These are phyloP conservation scores for Prunella vulgaris DNA, from an alignment of 257 asterid genomes.

Conservation along the genomic window DNA sequence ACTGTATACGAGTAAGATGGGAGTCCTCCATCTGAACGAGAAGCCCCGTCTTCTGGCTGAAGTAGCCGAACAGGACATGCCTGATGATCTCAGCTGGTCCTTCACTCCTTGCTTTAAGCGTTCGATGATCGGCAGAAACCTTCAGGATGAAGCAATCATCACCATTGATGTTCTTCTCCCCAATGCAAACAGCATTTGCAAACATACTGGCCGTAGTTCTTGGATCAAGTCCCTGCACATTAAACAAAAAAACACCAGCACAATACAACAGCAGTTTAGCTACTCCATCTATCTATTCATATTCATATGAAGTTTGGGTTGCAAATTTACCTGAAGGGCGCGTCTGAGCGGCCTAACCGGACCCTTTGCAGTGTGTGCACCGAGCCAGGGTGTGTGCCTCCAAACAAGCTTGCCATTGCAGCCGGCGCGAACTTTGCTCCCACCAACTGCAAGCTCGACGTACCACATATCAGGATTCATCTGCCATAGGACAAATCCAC, in stretches of 20 bases:
- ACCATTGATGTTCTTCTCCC: constrained; percentile 76
- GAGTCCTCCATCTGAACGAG: constrained; percentile 85
- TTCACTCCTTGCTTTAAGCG: constrained; percentile 70
- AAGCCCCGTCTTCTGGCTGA: constrained; percentile 85
- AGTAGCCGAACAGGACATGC: constrained; percentile 77
- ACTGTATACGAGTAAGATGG: constrained; percentile 77
- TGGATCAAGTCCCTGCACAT: constrained; percentile 79
- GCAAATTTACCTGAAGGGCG: constrained; percentile 61
- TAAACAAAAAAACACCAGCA: background rate
- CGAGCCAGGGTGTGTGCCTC: constrained; percentile 93
- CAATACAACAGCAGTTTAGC: no score
- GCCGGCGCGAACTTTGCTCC: constrained; percentile 80
- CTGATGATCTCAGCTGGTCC: constrained; percentile 85
- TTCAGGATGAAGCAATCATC: constrained; percentile 85
- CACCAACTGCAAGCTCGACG: constrained; percentile 81
- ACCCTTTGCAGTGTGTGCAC: constrained; percentile 78
- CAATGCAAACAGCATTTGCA: constrained; percentile 67
- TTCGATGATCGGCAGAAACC: constrained; percentile 65
- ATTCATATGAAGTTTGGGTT: no score
- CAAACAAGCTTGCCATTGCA: constrained; percentile 82
- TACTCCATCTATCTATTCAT: no score
- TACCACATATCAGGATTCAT: constrained; percentile 89
- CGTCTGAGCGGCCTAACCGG: constrained; percentile 82
- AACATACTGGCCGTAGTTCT: constrained; percentile 76
- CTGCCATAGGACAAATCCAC: constrained; percentile 84